Conservation (phyloP, 176 grass and related monocot species). For the Leersia perrieri region DNA sequence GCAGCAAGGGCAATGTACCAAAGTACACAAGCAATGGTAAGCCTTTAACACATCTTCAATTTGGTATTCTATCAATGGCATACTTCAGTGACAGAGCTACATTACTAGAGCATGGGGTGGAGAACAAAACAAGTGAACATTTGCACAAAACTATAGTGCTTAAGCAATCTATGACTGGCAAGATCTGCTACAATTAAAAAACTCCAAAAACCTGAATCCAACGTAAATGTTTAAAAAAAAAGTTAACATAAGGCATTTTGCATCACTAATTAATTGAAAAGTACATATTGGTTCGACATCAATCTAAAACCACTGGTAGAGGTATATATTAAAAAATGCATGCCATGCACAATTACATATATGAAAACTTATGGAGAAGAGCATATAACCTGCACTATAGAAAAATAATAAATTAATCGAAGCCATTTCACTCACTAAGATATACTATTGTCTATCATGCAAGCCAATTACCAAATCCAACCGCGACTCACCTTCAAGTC, state of each 20-base stretch:
- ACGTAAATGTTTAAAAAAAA: not conserved
- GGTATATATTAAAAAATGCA: not conserved
- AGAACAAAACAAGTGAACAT: not conserved
- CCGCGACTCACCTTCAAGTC: not conserved
- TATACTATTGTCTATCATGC: not conserved
- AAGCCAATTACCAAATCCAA: not conserved
- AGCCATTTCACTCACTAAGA: not conserved
- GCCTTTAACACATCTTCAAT: not conserved
- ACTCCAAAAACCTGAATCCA: not conserved
- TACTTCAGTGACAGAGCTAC: not conserved
- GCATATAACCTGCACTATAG: not conserved
- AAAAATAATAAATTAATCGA: not conserved
- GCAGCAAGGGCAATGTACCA: not conserved
- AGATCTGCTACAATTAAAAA: constrained; percentile 6
- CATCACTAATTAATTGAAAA: not conserved
- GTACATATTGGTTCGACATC: not conserved
- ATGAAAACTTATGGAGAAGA: not conserved
- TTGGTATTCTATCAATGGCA: not conserved
- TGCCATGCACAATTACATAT: not conserved
- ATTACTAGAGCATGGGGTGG: not conserved
- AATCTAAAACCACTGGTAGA: not conserved
- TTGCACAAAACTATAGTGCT: not conserved
- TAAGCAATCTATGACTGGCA: not conserved
- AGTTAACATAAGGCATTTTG: not conserved
- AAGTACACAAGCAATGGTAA: constrained; percentile 20